A percentile compares a stretch with the other conserved stretches of the same genome.
Conservation (phyloP, 2,329 filamentous ascomycete species). For the Ustilaginoidea virens region DNA sequence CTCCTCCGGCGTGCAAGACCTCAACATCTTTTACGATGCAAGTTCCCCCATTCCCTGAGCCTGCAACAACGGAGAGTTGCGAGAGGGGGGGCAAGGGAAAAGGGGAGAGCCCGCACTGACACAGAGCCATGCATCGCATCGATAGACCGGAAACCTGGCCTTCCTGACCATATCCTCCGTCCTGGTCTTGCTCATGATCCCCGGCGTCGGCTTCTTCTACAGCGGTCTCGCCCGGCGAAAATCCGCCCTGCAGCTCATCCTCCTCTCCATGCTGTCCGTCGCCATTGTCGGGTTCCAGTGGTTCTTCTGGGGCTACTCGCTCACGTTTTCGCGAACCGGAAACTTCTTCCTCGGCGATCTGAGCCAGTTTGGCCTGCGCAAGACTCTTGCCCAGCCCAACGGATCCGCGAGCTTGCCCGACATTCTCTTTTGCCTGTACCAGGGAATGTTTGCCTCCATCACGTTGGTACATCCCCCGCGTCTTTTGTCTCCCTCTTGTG, state of each 20-base stretch:
- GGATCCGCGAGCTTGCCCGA: conserved; percentile 61
- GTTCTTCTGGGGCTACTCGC: conserved; percentile 91
- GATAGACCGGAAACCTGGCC: conserved; percentile 64
- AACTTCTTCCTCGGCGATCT: conserved; percentile 67
- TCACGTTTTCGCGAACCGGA: conserved; percentile 69
- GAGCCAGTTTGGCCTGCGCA: conserved; percentile 65
- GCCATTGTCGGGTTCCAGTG: conserved; percentile 77
- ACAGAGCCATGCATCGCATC: too few relatives aligned
- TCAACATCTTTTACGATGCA: conserved; percentile 78
- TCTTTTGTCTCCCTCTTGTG: neutral
- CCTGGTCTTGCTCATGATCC: conserved; percentile 82
- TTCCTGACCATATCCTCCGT: conserved; percentile 67
- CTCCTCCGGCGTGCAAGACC: conserved; percentile 41
- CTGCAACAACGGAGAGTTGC: neutral
- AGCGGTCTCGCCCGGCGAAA: conserved; percentile 79
- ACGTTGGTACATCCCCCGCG: conserved; percentile 41
- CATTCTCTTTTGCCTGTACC: conserved; percentile 70
- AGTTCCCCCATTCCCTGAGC: conserved; percentile 12
- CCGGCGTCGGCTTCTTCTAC: conserved; percentile 90
- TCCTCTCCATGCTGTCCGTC: conserved; percentile 68
- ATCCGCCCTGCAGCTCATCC: conserved; percentile 74
- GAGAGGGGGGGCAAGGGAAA: too few relatives aligned
- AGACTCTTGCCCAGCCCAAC: conserved; percentile 62
- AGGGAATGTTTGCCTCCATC: conserved; percentile 81
- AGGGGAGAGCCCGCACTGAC: too few relatives aligned